A percentile compares a stretch with the other conserved stretches of the same genome.
phyloP scores from a whole-genome alignment of 108 stramenopile species.

The Nitzschia palea region DNA sequence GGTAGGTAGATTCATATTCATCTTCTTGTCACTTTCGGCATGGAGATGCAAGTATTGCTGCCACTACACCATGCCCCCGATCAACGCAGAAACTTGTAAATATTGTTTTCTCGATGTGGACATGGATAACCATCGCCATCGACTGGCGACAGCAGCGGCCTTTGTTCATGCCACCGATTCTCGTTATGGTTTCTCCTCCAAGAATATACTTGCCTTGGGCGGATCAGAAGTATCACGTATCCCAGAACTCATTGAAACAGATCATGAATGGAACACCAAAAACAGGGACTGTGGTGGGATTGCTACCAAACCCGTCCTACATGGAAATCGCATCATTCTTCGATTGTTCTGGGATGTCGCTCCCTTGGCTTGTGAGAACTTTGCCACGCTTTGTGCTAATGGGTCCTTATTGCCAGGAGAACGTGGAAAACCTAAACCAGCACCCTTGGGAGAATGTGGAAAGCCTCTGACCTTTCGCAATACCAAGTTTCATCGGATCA shows the following conservation, averaged over 20 bases:
- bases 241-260: conserved; percentile 50
- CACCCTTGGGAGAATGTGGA: conserved; percentile 77
- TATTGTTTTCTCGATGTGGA: conserved; percentile 59
- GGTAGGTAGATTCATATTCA: too few species aligned
- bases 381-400: conserved; percentile 24
- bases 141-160: conserved; percentile 58
- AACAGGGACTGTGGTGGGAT: conserved; percentile 27
- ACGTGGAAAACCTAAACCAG: conserved; percentile 38
- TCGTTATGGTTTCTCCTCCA: conserved; percentile 74
- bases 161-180: conserved; percentile 83
- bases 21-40: too few species aligned
- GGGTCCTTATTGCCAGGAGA: conserved; percentile 34
- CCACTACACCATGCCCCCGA: neutral
- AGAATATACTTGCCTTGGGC: conserved; percentile 63
- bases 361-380: conserved; percentile 73
- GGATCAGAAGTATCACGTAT: conserved; percentile 80
- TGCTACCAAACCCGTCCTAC: conserved; percentile 15
- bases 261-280: conserved; percentile 66
- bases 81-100: conserved; percentile 8
- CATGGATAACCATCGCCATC: conserved; percentile 35
- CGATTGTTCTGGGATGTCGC: conserved; percentile 75
- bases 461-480: conserved; percentile 77
- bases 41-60: neutral
- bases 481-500: conserved; percentile 77
- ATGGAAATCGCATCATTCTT: conserved; percentile 55